A percentile compares a stretch with the other conserved stretches of the same genome.
Evolutionary conservation across 2,329 filamentous ascomycete species (phyloP).

Genomic region (Phyllosticta ampelicida): DNA sequence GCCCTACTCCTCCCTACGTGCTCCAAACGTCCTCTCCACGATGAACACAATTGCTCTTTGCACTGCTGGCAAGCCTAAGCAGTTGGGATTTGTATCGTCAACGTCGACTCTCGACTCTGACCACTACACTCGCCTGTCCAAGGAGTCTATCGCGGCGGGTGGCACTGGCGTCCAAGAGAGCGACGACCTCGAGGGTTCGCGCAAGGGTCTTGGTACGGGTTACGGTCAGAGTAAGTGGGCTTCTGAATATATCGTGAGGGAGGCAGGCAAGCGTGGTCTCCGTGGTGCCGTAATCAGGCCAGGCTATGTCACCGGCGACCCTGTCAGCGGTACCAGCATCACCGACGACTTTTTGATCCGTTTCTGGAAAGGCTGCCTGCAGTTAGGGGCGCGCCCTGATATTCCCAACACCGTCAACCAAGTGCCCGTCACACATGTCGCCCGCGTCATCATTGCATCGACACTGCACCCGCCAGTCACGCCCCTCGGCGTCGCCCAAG

Average conservation of each 20-base stretch:
- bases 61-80: slow-evolving; percentile 65
- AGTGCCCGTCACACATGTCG: slow-evolving; percentile 77
- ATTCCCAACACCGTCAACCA: slow-evolving; percentile 84
- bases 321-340: slow-evolving; percentile 55
- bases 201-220: slow-evolving; percentile 67
- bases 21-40: slow-evolving; percentile 71
- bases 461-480: slow-evolving; percentile 51
- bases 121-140: slow-evolving; percentile 65
- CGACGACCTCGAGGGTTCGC: slow-evolving; percentile 69
- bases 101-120: slow-evolving; percentile 75
- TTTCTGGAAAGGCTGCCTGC: slow-evolving; percentile 77
- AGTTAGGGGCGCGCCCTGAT: slow-evolving; percentile 60
- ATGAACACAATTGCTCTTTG: slow-evolving; percentile 68
- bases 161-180: slow-evolving; percentile 58
- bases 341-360: slow-evolving; percentile 87
- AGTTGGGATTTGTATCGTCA: slow-evolving; percentile 70
- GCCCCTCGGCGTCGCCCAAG: slow-evolving; percentile 56
- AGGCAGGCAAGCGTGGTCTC: slow-evolving; percentile 69
- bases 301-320: slow-evolving; percentile 74
- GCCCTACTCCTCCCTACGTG: slow-evolving; percentile 60
- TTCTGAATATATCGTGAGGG: slow-evolving; percentile 59
- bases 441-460: slow-evolving; percentile 65
- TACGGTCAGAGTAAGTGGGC: slow-evolving; percentile 93
- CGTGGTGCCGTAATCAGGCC: slow-evolving; percentile 66
- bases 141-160: slow-evolving; percentile 49